Percentiles rank a stretch among this genome's conserved stretches.
phyloP scores from a whole-genome alignment of 2,329 filamentous ascomycete species.

The Beauveria australis region DNA sequence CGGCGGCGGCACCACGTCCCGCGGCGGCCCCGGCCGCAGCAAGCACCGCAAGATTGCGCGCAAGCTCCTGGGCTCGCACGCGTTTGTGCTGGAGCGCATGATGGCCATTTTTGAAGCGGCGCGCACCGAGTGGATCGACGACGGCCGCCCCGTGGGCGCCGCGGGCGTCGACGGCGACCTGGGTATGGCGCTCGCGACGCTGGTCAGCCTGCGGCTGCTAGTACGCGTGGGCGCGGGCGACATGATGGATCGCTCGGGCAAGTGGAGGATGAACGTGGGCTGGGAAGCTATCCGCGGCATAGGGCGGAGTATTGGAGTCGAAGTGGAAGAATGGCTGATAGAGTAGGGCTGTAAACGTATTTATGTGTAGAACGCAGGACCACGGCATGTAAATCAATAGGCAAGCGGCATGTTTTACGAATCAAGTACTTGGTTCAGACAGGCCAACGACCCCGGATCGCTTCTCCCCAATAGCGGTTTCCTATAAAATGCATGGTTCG shows the following conservation, averaged over 20 bases:
- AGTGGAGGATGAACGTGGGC: slow-evolving; percentile 71
- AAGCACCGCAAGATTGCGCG: slow-evolving; percentile 67
- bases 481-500: neutral
- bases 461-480: neutral
- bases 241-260: slow-evolving; percentile 57
- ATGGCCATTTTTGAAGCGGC: slow-evolving; percentile 69
- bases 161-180: slow-evolving; percentile 45
- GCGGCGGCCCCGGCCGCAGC: slow-evolving; percentile 23
- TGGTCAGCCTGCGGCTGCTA: slow-evolving; percentile 62
- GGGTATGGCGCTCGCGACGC: slow-evolving; percentile 60
- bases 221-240: slow-evolving; percentile 58
- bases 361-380: neutral
- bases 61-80: slow-evolving; percentile 67
- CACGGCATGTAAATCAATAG: neutral
- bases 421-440: neutral
- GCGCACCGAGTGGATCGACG: slow-evolving; percentile 43
- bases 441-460: neutral
- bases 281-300: slow-evolving; percentile 69
- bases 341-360: slow-evolving; percentile 36
- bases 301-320: slow-evolving; percentile 67
- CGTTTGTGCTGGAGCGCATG: slow-evolving; percentile 71
- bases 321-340: slow-evolving; percentile 68
- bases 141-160: slow-evolving; percentile 19
- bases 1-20: slow-evolving; percentile 32
- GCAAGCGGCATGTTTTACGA: neutral